Conservation (phyloP, 1,139 yeast species). For the Magnusiomyces fungicola region DNA sequence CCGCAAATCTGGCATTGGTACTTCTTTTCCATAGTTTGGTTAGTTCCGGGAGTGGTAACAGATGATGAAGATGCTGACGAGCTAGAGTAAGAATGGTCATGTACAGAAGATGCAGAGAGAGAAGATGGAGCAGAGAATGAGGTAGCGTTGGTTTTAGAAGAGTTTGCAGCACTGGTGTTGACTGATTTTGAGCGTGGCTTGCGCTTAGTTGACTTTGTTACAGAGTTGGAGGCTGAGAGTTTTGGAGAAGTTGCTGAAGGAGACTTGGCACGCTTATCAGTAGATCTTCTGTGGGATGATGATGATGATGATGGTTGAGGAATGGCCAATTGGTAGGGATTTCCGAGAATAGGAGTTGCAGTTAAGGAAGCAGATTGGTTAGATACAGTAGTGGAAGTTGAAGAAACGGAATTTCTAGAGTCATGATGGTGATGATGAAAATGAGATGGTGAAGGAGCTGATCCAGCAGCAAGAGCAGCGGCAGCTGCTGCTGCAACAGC, state of each 20-base stretch:
- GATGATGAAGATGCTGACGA: neutral
- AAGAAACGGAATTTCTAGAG: neutral
- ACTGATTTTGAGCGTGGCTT: too few relatives aligned
- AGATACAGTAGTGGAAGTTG: neutral
- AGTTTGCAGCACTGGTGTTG: too few relatives aligned
- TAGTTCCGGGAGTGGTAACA: neutral
- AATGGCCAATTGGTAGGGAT: neutral
- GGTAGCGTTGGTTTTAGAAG: neutral
- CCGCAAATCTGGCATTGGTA: conserved; percentile 49
- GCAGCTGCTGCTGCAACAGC: conserved; percentile 4
- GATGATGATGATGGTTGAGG: neutral
- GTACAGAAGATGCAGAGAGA: too few relatives aligned
- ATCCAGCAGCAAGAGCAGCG: conserved; percentile 1
- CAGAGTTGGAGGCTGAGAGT: neutral
- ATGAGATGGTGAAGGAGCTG: neutral
- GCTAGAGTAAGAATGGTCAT: neutral
- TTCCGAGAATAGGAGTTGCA: neutral
- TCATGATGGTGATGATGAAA: neutral
- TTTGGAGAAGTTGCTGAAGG: neutral
- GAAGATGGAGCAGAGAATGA: neutral
- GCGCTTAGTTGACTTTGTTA: neutral
- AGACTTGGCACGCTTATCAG: neutral
- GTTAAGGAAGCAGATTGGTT: too few relatives aligned
- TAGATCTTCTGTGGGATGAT: too few relatives aligned
- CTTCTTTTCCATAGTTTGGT: conserved; percentile 18